Conservation (phyloP, 495 filamentous ascomycete species). For the Cladorrhinum samala region DNA sequence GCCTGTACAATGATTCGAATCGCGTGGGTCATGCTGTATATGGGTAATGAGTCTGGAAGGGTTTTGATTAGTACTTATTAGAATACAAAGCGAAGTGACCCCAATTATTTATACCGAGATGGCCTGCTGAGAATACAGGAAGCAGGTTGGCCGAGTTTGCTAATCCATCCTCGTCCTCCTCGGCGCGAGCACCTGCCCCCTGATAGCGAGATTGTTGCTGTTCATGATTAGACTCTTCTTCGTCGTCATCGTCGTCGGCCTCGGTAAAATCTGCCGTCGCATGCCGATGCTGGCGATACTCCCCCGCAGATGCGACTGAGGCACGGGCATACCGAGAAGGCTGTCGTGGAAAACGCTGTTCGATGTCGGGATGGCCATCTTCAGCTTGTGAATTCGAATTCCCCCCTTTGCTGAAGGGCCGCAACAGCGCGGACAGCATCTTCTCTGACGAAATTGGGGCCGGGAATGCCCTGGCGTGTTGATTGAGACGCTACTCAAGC, state of each 20-base stretch:
- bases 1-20: conserved; percentile 76
- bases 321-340: conserved; percentile 19
- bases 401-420: conserved; percentile 30
- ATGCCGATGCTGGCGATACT: conserved; percentile 38
- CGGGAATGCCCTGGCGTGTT: conserved; percentile 18
- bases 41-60: conserved; percentile 52
- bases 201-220: conserved; percentile 26
- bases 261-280: conserved; percentile 55
- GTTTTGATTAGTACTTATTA: not conserved
- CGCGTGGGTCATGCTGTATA: conserved; percentile 84
- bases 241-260: conserved; percentile 46
- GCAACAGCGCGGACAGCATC: conserved; percentile 42
- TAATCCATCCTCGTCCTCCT: conserved; percentile 47
- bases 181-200: conserved; percentile 13
- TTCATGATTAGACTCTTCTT: conserved; percentile 41
- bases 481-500: conserved; percentile 11
- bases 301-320: conserved; percentile 2
- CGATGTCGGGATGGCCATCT: conserved; percentile 22
- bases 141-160: conserved; percentile 57
- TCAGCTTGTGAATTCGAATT: conserved; percentile 9
- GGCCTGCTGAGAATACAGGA: conserved; percentile 75
- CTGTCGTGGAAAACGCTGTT: conserved; percentile 29
- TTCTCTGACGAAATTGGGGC: conserved; percentile 8
- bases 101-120: conserved; percentile 56
- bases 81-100: not conserved